Evolutionary conservation across 2,329 filamentous ascomycete species (phyloP).

Genomic region (Colletotrichum plurivorum): DNA sequence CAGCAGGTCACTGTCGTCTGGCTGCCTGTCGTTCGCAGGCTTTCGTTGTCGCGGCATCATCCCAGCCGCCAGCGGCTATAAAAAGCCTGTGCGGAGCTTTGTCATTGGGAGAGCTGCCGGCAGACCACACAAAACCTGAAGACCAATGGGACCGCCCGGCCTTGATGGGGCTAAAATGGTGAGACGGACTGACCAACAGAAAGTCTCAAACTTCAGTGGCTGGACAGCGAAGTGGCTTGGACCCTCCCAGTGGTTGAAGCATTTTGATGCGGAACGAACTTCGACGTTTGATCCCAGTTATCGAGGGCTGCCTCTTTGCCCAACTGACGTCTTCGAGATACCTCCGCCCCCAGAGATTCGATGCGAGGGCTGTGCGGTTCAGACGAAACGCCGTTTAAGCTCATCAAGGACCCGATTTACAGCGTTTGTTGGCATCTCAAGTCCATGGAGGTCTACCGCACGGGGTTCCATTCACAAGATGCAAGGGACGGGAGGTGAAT

Average conservation of each 20-base stretch:
- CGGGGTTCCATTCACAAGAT: not conserved
- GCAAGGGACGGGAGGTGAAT: not conserved
- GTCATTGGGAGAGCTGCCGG: not conserved
- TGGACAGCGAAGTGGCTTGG: conserved; percentile 23
- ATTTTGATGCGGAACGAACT: not conserved
- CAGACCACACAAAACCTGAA: not conserved
- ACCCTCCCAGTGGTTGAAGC: not conserved
- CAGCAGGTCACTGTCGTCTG: not conserved
- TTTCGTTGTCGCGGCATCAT: not conserved
- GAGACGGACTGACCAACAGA: conserved; percentile 31
- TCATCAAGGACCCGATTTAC: not conserved
- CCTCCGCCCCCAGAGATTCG: not conserved
- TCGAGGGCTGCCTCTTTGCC: too few relatives aligned
- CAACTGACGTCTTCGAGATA: too few relatives aligned
- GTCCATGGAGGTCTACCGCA: not conserved
- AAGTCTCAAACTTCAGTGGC: conserved; percentile 36
- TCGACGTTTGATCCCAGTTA: too few relatives aligned
- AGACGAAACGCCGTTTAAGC: conserved; percentile 28
- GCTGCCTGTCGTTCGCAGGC: not conserved
- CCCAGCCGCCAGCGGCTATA: conserved; percentile 3
- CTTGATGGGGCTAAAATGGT: conserved; percentile 27
- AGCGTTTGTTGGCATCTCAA: not conserved
- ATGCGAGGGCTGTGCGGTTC: conserved; percentile 27
- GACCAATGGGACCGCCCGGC: conserved; percentile 14
- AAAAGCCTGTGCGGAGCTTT: conserved; percentile 19